Percentiles rank a stretch among this genome's conserved stretches.
Conservation (phyloP, 306 rosid genomes). For the Rubus idaeus region DNA sequence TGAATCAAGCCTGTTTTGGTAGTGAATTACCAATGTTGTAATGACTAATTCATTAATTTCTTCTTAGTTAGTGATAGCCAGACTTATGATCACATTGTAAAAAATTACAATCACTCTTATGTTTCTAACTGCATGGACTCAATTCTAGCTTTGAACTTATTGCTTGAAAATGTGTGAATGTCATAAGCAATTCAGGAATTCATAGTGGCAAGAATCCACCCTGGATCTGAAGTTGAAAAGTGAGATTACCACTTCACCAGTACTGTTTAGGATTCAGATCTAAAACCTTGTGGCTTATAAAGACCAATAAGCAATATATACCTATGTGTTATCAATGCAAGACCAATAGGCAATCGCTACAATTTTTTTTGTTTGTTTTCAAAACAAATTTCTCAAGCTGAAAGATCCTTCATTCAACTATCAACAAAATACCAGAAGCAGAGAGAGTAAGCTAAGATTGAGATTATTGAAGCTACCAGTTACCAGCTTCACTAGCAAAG, state of each 20-base stretch:
- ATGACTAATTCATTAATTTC: constrained; percentile 31
- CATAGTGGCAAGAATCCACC: neutral
- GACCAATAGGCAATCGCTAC: too few relatives aligned
- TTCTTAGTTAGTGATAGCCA: constrained; percentile 17
- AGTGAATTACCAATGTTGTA: constrained; percentile 29
- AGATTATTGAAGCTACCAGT: neutral
- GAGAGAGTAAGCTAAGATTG: too few relatives aligned
- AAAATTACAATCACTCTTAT: neutral
- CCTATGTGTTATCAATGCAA: too few relatives aligned
- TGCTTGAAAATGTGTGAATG: constrained; percentile 4
- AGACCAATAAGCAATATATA: neutral
- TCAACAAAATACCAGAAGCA: neutral
- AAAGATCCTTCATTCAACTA: neutral
- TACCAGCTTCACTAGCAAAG: constrained; percentile 1
- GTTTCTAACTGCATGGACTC: neutral
- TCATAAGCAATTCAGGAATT: neutral
- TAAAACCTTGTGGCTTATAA: neutral
- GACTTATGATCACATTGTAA: constrained; percentile 10
- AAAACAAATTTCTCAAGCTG: neutral
- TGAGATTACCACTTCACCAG: neutral
- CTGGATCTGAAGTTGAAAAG: neutral
- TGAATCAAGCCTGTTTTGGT: constrained; percentile 45
- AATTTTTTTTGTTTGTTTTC: too few relatives aligned
- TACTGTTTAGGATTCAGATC: neutral
- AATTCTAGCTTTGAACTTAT: neutral